Percentiles rank a stretch among this genome's conserved stretches.
Conservation (phyloP, 2,329 filamentous ascomycete species). For the Thermomyces lanuginosus region DNA sequence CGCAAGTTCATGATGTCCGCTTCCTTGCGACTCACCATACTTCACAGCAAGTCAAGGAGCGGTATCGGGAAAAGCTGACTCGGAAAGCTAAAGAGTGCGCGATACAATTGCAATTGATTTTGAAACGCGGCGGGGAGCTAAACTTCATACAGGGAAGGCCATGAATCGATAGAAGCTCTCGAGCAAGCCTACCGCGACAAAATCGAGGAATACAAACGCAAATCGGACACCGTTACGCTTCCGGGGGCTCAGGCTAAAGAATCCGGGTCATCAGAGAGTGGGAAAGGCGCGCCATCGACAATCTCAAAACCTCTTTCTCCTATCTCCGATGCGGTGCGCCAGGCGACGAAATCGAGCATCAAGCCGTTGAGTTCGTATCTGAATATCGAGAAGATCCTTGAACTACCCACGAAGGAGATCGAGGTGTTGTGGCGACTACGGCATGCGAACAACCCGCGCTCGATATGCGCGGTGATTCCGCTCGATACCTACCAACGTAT, state of each 20-base stretch:
- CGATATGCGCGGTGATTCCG: slow-evolving; percentile 72
- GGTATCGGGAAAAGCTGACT: slow-evolving; percentile 73
- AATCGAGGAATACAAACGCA: slow-evolving; percentile 55
- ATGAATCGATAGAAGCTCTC: slow-evolving; percentile 42
- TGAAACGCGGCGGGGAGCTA: slow-evolving; percentile 14
- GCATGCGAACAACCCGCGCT: slow-evolving; percentile 54
- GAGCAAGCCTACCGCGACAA: slow-evolving; percentile 72
- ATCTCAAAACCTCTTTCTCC: slow-evolving; percentile 9
- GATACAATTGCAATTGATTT: neutral
- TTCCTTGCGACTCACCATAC: slow-evolving; percentile 67
- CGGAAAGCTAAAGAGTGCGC: slow-evolving; percentile 55
- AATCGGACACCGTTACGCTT: slow-evolving; percentile 42
- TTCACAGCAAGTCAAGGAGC: slow-evolving; percentile 52
- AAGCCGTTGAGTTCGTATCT: slow-evolving; percentile 54
- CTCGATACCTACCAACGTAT: slow-evolving; percentile 58
- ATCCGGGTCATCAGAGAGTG: slow-evolving; percentile 4
- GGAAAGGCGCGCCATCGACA: no score
- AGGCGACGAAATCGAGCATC: slow-evolving; percentile 33
- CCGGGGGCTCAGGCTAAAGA: slow-evolving; percentile 14
- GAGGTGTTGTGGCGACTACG: slow-evolving; percentile 79
- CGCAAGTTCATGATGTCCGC: slow-evolving; percentile 79
- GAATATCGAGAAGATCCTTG: slow-evolving; percentile 60
- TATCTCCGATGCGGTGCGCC: slow-evolving; percentile 21
- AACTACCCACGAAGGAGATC: slow-evolving; percentile 64
- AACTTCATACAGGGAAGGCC: slow-evolving; percentile 51